A percentile compares a stretch with the other conserved stretches of the same genome.
phyloP scores from a whole-genome alignment of 306 rosid species.

The Corylus avellana region DNA sequence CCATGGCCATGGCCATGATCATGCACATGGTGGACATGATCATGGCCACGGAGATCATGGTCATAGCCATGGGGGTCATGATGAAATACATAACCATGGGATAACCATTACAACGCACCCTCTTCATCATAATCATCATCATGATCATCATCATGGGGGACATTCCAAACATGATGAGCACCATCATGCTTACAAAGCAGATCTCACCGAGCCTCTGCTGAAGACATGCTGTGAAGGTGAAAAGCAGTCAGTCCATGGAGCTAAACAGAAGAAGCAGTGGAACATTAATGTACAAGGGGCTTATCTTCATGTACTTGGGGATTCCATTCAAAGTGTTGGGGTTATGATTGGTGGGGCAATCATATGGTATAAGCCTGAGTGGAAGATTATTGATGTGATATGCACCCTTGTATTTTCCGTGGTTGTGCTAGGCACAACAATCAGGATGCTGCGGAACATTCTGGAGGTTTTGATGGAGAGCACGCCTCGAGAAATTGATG shows the following conservation, averaged over 20 bases:
- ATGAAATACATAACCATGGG: constrained; percentile 31
- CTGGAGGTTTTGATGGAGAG: constrained; percentile 65
- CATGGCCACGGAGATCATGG: constrained; percentile 21
- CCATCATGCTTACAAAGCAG: constrained; percentile 24
- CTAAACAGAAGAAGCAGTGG: constrained; percentile 25
- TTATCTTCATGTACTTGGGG: constrained; percentile 64
- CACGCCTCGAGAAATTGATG: constrained; percentile 60
- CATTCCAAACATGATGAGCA: constrained; percentile 25
- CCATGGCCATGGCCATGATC: constrained; percentile 37
- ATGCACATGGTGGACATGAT: constrained; percentile 35
- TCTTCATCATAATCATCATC: constrained; percentile 23
- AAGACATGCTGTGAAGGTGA: constrained; percentile 26
- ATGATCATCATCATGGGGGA: constrained; percentile 25
- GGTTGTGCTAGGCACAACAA: constrained; percentile 43
- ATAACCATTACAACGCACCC: constrained; percentile 31
- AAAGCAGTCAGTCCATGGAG: constrained; percentile 1
- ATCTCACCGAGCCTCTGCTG: constrained; percentile 36
- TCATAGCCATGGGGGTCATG: constrained; percentile 32
- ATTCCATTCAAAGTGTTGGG: constrained; percentile 56
- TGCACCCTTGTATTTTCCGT: constrained; percentile 47
- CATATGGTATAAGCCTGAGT: constrained; percentile 54
- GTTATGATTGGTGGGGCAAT: constrained; percentile 69
- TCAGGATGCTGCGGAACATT: constrained; percentile 59
- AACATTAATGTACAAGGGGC: constrained; percentile 61
- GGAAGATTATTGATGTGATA: constrained; percentile 53